Evolutionary conservation across 768 basidiomycete genomes (phyloP), one percentile per base, ranked within the genome.

Genomic region (Leccinum longicurvipes): DNA sequence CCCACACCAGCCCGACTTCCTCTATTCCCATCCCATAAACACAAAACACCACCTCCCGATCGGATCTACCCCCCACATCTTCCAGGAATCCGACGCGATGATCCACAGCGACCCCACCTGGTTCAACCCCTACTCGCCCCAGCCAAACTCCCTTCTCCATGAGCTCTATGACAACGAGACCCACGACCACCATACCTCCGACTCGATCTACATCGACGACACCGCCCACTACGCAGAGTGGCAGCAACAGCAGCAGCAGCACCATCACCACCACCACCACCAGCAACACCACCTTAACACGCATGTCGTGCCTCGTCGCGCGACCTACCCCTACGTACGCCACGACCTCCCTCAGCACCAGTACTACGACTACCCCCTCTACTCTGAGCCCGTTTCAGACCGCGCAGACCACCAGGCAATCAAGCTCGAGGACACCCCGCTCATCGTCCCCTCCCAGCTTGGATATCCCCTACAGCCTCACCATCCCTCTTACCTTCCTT

Each of bases 301-400:
- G 0, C 64, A 80, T 63, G 67, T 77, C 47, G 69, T 73, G 11
- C 63, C 69, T 52, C 86, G 89, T 48, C 79, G 89, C 57, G 84
- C 85, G 1, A 91, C 89, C 0, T 90, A 83, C 72, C 89, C 89
- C 46, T 86, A 84, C 65, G 86, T 87, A 50, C 80, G 87, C 42
- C 86, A 89, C 61, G 89, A 92, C 72, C 78, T 78, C 58, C 77
- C 77, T 48, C 77, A 77, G 50, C 58, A 65, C 50, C 75, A 68
- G 60, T 68, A 72, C 39, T 72, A 61, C 24, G 70, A 73, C 5
- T 72, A 65, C 42, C 51, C 75, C 54, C 62, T 77, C 60, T 81
- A 79, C 55, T 60, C 63, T 47, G 77, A 79, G 47, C 66, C 75
- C 24, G 57, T 77, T 17, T 59, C 73, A 50, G 66, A 78, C 23